phyloP scores from a whole-genome alignment of 129 eudicot species.

The Centaurea solstitialis region DNA sequence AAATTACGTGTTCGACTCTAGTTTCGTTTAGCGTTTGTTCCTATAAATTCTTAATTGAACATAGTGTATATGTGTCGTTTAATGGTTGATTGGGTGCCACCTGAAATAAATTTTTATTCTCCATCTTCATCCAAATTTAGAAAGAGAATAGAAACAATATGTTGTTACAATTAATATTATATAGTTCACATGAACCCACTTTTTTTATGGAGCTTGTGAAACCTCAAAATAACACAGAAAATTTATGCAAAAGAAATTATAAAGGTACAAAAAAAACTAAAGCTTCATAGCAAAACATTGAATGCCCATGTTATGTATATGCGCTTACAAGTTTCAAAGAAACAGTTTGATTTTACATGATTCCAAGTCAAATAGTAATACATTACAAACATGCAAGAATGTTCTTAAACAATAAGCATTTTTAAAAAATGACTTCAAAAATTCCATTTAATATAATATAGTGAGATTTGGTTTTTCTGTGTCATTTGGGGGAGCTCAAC shows the following conservation, averaged over 20 bases:
- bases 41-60: background rate
- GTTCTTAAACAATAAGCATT: background rate
- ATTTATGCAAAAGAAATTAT: too few species aligned
- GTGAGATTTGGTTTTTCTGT: too few species aligned
- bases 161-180: background rate
- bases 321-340: too few species aligned
- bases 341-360: too few species aligned
- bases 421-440: too few species aligned
- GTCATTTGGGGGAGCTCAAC: background rate
- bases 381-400: background rate
- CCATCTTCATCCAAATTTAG: background rate
- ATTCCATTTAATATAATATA: too few species aligned
- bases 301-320: too few species aligned
- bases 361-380: too few species aligned
- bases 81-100: background rate
- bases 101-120: background rate
- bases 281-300: too few species aligned
- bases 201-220: too few species aligned
- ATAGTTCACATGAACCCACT: background rate
- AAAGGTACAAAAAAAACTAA: too few species aligned
- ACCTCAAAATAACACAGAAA: too few species aligned
- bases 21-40: background rate
- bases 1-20: conserved; percentile 15
- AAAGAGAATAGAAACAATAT: background rate
- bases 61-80: background rate